Evolutionary conservation across 805 yeast species (phyloP), one percentile per base, ranked within the genome.

Genomic region (Suhomyces pyralidae): DNA sequence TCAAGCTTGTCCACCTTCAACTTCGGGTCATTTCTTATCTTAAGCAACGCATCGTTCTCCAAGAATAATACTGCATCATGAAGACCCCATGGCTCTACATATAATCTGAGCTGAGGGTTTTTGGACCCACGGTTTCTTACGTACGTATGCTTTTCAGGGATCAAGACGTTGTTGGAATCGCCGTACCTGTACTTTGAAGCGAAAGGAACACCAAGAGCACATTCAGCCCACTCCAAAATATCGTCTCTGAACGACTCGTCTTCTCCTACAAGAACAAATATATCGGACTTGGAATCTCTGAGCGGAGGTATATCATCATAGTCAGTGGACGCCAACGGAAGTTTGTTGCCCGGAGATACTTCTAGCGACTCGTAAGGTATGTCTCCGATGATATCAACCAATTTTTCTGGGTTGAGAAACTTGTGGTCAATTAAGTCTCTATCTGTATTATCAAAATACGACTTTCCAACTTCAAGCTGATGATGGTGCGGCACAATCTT

Each of bases 171-270:
- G 45, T 63, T 52, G 24, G 71, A 66, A 47, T 63, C 55, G 19
- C 73, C 73, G 49, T 65, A 71, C 44, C 55, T 58, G 46, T 55
- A 38, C 22, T 53, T 51, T 3, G 52, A 58, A 47, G 54, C 56
- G 42, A 58, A 60, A 1, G 73, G 72, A 26, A 65, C 65, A 40
- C 60, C 63, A 26, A 72, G 58, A 3, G 76, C 74, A 44, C 64
- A 59, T 40, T 63, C 59, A 7, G 64, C 58, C 74, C 76, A 75
- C 45, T 64, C 66, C 46, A 68, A 58, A 20, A 73, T 59, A 50
- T 72, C 76, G 57, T 74, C 79, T 52, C 78, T 61, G 54, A 75
- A 74, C 15, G 63, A 60, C 55, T 75, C 79, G 50, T 73, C 76
- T 61, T 74, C 79, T 19, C 79, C 78, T 7, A 58, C 54, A n/a